Conservation (phyloP, 371 early-diverging fungal species). For the Mortierella sp. region DNA sequence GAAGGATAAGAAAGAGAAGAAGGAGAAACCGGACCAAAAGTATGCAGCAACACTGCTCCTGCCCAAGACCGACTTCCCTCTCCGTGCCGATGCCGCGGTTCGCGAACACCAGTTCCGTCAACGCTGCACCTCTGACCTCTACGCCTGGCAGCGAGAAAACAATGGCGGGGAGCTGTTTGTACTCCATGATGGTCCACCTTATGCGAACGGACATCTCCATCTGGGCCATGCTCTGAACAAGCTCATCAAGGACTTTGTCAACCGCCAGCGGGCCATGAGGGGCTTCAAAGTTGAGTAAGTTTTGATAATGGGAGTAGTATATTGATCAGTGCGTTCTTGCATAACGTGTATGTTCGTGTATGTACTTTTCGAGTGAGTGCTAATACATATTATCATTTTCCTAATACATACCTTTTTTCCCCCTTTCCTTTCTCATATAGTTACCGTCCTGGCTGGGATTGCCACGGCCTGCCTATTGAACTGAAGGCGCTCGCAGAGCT, state of each 20-base stretch:
- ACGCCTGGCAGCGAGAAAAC: constrained; percentile 76
- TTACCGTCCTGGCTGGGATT: constrained; percentile 95
- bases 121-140: constrained; percentile 75
- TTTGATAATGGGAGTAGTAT: too few species aligned
- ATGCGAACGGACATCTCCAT: constrained; percentile 96
- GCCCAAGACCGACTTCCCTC: constrained; percentile 79
- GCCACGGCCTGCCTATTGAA: constrained; percentile 97
- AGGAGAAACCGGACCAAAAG: constrained; percentile 38
- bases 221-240: constrained; percentile 94
- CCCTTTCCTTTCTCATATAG: constrained; percentile 36
- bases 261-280: constrained; percentile 84
- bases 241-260: constrained; percentile 93
- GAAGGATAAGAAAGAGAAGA: neutral
- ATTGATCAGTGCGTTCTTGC: neutral
- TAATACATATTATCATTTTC: neutral
- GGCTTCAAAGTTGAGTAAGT: constrained; percentile 83
- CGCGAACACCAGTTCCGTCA: constrained; percentile 73
- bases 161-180: constrained; percentile 75
- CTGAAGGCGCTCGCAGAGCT: constrained; percentile 84
- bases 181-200: constrained; percentile 96
- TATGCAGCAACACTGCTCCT: constrained; percentile 74
- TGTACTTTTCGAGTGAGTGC: too few species aligned
- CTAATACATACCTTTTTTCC: neutral
- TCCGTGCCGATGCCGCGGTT: constrained; percentile 77
- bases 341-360: too few species aligned